Evolutionary conservation across 495 filamentous ascomycete genomes (phyloP).

Genomic region (Melanomma pulvis-pyrius): DNA sequence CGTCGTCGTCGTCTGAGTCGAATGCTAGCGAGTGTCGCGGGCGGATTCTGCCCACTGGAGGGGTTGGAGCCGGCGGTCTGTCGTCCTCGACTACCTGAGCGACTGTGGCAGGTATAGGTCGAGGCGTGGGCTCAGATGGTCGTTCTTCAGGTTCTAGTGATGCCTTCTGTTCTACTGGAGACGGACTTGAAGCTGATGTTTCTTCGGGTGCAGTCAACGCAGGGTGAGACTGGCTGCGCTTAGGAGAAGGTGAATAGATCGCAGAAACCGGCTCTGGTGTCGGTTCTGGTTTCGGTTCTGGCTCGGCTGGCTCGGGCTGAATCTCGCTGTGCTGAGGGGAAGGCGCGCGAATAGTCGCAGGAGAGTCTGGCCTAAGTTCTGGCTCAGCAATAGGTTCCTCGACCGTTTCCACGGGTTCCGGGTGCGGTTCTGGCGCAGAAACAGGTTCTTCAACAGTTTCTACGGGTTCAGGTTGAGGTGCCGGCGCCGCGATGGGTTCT

Average conservation of each 20-base stretch:
- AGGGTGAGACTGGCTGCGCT: neutral
- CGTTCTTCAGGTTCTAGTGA: neutral
- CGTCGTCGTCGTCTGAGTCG: conserved; percentile 27
- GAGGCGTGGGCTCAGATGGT: neutral
- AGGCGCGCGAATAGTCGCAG: neutral
- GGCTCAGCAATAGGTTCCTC: neutral
- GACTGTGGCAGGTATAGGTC: neutral
- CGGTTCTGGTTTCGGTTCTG: neutral
- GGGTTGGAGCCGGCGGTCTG: conserved; percentile 31
- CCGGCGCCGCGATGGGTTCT: neutral
- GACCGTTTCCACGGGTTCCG: neutral
- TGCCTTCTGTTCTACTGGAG: neutral
- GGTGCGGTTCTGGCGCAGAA: neutral
- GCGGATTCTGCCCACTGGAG: conserved; percentile 17
- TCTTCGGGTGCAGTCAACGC: neutral
- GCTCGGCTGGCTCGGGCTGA: neutral
- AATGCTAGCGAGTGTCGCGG: conserved; percentile 20
- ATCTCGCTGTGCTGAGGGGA: neutral
- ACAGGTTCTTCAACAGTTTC: neutral
- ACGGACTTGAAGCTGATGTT: neutral
- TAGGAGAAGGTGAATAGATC: neutral
- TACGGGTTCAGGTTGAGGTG: neutral
- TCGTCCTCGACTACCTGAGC: conserved; percentile 21
- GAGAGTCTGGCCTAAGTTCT: neutral
- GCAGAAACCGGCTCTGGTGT: neutral